Base-by-base conservation (phyloP, 305 asterid genomes). In the Salvia sclarea region DNA sequence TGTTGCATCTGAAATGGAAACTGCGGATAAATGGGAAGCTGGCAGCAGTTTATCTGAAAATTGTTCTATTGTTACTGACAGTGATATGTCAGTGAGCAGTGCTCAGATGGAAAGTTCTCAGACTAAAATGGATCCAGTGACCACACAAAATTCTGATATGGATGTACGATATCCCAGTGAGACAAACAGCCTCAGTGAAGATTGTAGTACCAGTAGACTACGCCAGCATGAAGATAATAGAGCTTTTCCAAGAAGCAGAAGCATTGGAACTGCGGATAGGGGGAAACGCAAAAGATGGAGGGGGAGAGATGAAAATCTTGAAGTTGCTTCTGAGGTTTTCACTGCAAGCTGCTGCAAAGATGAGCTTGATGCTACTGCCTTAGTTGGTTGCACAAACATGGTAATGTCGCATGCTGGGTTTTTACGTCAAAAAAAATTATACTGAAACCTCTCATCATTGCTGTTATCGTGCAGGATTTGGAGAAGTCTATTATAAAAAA, bases 201-300 rank as follows among this genome's bases (percentile, higher is more conserved):
- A 82, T 68, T 91, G 97, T 73, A 86, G 98, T 77, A 94, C 96
- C 64, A 94, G 98, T 71, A 80, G 81, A 68, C 79, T 76, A 17
- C 81, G 53, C 68, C 85, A 84, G 49, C 76, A 73, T 66, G 78
- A 75, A 49, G 89, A 79, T 61, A 70, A 58, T 49, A 83, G 84
- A 79, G 75, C 69, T 68, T 79, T 72, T 70, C 89, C 76, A 73
- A 85, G 88, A 82, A 82, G 67, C 71, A 81, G 86, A 69, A 82
- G 70, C 73, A 79, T 76, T 44, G 87, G 79, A 68, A 70, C 70
- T 82, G 88, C 82, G 49, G 96, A 87, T 70, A 82, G 95, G 77
- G 91, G 88, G 76, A 94, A 91, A 71, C 98, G 96, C 48, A 94
- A 91, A 77, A 80, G 95, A 76, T 94, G 99, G 98, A 85, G 86